phyloP scores from a whole-genome alignment of 257 asterid genomes.

The Lavandula angustifolia region DNA sequence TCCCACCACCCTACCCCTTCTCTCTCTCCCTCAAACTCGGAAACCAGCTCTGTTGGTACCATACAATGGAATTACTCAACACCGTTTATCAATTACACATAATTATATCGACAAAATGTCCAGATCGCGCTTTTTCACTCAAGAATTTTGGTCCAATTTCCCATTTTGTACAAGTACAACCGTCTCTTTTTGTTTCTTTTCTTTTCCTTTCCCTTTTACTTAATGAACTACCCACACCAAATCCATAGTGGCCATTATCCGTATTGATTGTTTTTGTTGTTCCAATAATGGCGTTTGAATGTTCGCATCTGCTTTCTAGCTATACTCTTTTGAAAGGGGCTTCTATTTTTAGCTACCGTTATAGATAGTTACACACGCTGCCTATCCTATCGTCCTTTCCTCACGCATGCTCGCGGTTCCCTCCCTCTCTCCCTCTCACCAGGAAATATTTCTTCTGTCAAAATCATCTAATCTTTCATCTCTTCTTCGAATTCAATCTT shows the following conservation, averaged over 20 bases:
- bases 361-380: constrained; percentile 44
- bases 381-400: too few relatives aligned
- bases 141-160: constrained; percentile 2
- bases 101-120: too few relatives aligned
- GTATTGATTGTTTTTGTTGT: too few relatives aligned
- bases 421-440: constrained; percentile 24
- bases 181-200: not conserved
- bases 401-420: constrained; percentile 24
- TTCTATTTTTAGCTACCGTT: constrained; percentile 45
- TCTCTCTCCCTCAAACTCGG: constrained; percentile 24
- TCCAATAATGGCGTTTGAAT: constrained; percentile 19
- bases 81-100: constrained; percentile 7
- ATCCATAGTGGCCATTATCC: too few relatives aligned
- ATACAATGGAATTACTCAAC: constrained; percentile 16
- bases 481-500: constrained; percentile 23
- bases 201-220: too few relatives aligned
- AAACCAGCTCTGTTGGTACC: too few relatives aligned
- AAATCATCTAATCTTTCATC: constrained; percentile 19
- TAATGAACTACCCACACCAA: too few relatives aligned
- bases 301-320: constrained; percentile 25
- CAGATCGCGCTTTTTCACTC: not conserved
- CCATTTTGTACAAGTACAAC: not conserved
- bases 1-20: too few relatives aligned
- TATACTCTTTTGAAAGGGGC: constrained; percentile 25
- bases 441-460: constrained; percentile 16